Evolutionary conservation across 805 yeast species (phyloP).

Genomic region (Pichia cabralensis): DNA sequence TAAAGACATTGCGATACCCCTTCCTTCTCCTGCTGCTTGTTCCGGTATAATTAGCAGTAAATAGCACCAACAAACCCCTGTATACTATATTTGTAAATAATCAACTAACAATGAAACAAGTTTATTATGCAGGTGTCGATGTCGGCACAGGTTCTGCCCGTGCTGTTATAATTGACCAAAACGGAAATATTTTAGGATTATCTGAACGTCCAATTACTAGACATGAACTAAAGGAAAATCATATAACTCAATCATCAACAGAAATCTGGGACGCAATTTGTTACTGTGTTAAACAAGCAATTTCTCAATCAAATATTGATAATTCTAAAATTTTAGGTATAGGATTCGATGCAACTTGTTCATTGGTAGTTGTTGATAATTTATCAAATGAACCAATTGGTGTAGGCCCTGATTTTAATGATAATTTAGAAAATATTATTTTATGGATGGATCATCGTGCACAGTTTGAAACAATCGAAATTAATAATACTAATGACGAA

Average conservation of each 20-base stretch:
- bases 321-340: constrained; percentile 66
- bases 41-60: too few species aligned
- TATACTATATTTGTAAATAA: too few species aligned
- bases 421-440: constrained; percentile 69
- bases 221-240: constrained; percentile 61
- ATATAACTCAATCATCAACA: constrained; percentile 76
- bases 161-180: constrained; percentile 80
- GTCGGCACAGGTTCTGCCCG: constrained; percentile 97
- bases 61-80: too few species aligned
- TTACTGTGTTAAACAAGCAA: constrained; percentile 65
- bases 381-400: constrained; percentile 59
- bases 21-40: too few species aligned
- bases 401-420: constrained; percentile 84
- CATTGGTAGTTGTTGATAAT: constrained; percentile 72
- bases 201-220: constrained; percentile 73
- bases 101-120: too few species aligned
- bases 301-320: constrained; percentile 67
- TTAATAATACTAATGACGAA: constrained; percentile 72
- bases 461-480: constrained; percentile 62
- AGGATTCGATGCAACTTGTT: constrained; percentile 97
- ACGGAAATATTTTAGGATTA: constrained; percentile 71
- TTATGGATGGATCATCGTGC: constrained; percentile 99
- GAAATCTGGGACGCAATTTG: constrained; percentile 91
- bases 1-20: too few species aligned
- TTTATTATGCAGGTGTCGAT: constrained; percentile 30